Base-by-base conservation (phyloP, 495 filamentous ascomycete species). In the Evansstolkia leycettana region DNA sequence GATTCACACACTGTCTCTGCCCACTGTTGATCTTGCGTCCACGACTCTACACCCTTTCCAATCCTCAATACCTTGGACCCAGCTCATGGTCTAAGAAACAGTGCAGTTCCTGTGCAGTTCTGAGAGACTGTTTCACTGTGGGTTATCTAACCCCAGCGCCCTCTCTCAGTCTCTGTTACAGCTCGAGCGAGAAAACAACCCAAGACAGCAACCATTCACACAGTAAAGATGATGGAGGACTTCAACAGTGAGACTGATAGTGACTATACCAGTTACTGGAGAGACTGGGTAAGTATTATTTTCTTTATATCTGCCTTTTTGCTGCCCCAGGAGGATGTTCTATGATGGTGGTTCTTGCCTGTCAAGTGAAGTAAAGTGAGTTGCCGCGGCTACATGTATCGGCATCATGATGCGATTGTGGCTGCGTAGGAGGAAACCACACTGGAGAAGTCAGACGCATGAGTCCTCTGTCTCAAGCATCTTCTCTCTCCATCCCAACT, bases 261-360 rank as follows among this genome's bases (percentile, higher is more conserved):
- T 61, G 92, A 96, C 56, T 98, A 96, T 58, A 94, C 90, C 20
- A 94, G 85, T 61, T 98, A 98, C 64, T 98, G 90, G 90, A 70
- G 90, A 59, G 90, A 98, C 64, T 98, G 90, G 90, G 89, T 94
- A 68, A 59, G 84, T 79, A 25, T 27, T 17, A 38, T 35, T 39
- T 30, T 37, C 26, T 36, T 25, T 39, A 5, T 15, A 23, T 29
- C 4, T n/a, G 27, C 27, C 13, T 5, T 5, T 29, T n/a, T 4
- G 4, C 11, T n/a, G 10, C 4, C 4, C 17, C 4, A 7, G 12
- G 7, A 4, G 16, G 23, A 17, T 43, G 11, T 26, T 30, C 17
- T 32, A 15, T 10, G 13, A 17, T 23, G 16, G 24, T 23, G 20
- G 9, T n/a, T n/a, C n/a, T n/a, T n/a, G n/a, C n/a, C n/a, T n/a